These are phyloP conservation scores for Zymoseptoria ardabiliae DNA, from an alignment of 2,329 filamentous ascomycete genomes.

Conservation along the genomic window DNA sequence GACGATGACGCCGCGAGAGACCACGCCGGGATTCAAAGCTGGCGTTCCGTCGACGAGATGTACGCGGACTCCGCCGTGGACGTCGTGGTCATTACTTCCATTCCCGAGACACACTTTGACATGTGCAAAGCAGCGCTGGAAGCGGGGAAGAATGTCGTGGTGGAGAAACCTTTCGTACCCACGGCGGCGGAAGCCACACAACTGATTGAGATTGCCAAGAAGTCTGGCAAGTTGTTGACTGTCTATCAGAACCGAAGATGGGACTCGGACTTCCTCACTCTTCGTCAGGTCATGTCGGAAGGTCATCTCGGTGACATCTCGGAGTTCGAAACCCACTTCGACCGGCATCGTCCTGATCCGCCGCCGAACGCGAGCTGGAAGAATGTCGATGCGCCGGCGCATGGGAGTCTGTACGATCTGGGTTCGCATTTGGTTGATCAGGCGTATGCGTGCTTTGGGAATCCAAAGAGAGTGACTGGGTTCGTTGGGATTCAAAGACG, in stretches of 20 bases:
- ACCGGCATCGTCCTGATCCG: constrained; percentile 58
- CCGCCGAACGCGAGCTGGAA: constrained; percentile 55
- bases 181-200: constrained; percentile 59
- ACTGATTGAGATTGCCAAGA: constrained; percentile 42
- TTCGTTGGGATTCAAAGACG: constrained; percentile 63
- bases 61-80: constrained; percentile 60
- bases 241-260: constrained; percentile 59
- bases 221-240: constrained; percentile 35
- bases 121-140: constrained; percentile 59
- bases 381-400: constrained; percentile 55
- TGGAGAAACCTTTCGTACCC: constrained; percentile 78
- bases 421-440: constrained; percentile 73
- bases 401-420: constrained; percentile 65
- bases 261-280: constrained; percentile 69
- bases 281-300: constrained; percentile 54
- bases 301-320: constrained; percentile 61
- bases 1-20: constrained; percentile 62
- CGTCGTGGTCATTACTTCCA: constrained; percentile 63
- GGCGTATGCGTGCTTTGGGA: constrained; percentile 61
- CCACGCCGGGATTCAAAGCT: constrained; percentile 58
- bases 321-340: constrained; percentile 75
- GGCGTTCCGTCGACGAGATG: constrained; percentile 54
- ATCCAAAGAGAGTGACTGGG: constrained; percentile 59
- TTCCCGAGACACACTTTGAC: constrained; percentile 62
- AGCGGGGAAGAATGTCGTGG: constrained; percentile 68